Percentiles rank a stretch among this genome's conserved stretches.
Evolutionary conservation across 331 rosid species (phyloP).

Genomic region (Acacia concinna): DNA sequence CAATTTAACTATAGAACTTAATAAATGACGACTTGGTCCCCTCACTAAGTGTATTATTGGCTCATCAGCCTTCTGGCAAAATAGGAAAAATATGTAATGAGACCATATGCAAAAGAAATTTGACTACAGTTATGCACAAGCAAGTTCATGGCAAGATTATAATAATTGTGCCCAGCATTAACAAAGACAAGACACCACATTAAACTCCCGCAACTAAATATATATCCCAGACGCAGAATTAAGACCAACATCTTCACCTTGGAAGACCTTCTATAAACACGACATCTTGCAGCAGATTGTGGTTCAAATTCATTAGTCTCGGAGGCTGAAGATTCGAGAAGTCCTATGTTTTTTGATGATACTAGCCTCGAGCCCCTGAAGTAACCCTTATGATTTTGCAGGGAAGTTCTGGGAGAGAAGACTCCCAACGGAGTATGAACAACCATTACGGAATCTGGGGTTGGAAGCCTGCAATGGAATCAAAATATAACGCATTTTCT

Average conservation of each 20-base stretch:
- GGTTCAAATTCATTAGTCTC: slow-evolving; percentile 63
- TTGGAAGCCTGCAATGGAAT: slow-evolving; percentile 58
- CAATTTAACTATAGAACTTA: slow-evolving; percentile 56
- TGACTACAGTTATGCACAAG: background rate
- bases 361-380: slow-evolving; percentile 82
- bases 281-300: slow-evolving; percentile 78
- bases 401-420: slow-evolving; percentile 69
- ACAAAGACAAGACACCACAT: background rate
- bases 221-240: background rate
- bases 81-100: slow-evolving; percentile 16
- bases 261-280: slow-evolving; percentile 52
- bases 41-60: slow-evolving; percentile 71
- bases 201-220: background rate
- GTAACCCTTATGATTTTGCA: slow-evolving; percentile 69
- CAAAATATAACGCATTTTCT: slow-evolving; percentile 18
- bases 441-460: slow-evolving; percentile 79
- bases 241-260: slow-evolving; percentile 45
- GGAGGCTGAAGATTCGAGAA: slow-evolving; percentile 53
- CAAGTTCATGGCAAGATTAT: background rate
- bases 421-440: slow-evolving; percentile 65
- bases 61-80: slow-evolving; percentile 56
- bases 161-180: slow-evolving; percentile 12
- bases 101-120: slow-evolving; percentile 24
- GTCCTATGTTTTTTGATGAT: slow-evolving; percentile 58
- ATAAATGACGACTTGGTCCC: slow-evolving; percentile 75